Evolutionary conservation across 2,329 filamentous ascomycete species (phyloP).

Genomic region (Arthroderma sp.): DNA sequence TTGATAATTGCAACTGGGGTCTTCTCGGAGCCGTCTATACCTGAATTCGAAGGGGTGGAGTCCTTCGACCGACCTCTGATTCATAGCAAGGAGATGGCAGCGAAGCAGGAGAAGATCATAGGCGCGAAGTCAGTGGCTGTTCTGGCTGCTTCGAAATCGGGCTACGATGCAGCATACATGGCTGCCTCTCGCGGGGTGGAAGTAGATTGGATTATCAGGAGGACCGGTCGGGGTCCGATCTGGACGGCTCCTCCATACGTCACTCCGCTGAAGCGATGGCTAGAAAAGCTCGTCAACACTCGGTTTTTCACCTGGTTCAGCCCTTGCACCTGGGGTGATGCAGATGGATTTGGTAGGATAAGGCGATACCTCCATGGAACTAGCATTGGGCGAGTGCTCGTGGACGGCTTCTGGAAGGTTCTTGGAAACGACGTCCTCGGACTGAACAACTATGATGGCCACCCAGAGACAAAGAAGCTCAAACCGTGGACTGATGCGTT

Average conservation of each 20-base stretch:
- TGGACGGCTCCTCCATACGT: slow-evolving; percentile 50
- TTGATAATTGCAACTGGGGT: slow-evolving; percentile 51
- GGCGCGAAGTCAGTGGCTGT: slow-evolving; percentile 36
- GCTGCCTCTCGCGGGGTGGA: slow-evolving; percentile 38
- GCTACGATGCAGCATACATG: slow-evolving; percentile 47
- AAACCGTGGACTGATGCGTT: slow-evolving; percentile 34
- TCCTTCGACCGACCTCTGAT: slow-evolving; percentile 42
- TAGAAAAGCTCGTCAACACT: slow-evolving; percentile 55
- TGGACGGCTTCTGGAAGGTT: slow-evolving; percentile 40
- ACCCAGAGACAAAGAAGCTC: slow-evolving; percentile 33
- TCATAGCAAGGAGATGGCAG: slow-evolving; percentile 43
- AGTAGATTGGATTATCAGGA: slow-evolving; percentile 46
- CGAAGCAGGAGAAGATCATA: slow-evolving; percentile 21
- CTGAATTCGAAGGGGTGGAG: slow-evolving; percentile 37
- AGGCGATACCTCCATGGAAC: slow-evolving; percentile 36
- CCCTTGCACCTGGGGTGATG: slow-evolving; percentile 58
- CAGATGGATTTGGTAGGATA: slow-evolving; percentile 35
- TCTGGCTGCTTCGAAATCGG: slow-evolving; percentile 48
- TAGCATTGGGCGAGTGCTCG: slow-evolving; percentile 32
- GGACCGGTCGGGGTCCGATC: slow-evolving; percentile 45
- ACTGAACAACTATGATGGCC: slow-evolving; percentile 33
- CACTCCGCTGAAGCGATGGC: slow-evolving; percentile 48
- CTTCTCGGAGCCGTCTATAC: slow-evolving; percentile 45
- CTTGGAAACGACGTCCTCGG: slow-evolving; percentile 37
- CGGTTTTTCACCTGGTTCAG: slow-evolving; percentile 61